Percentiles rank a stretch among this genome's conserved stretches.
These are phyloP conservation scores for Suillus decipiens DNA, from an alignment of 768 basidiomycete species.

Conservation along the genomic window DNA sequence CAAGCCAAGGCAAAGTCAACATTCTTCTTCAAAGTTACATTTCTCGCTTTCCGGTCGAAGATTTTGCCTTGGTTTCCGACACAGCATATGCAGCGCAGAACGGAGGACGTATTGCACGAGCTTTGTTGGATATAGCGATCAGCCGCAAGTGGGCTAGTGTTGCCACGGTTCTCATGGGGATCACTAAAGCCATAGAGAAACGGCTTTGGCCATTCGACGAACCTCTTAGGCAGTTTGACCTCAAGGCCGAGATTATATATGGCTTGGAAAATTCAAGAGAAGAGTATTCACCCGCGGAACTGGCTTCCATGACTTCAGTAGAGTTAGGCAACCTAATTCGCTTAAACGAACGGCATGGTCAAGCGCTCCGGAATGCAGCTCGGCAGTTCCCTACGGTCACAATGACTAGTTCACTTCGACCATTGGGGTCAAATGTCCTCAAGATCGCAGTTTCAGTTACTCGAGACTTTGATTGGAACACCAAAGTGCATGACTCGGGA, in stretches of 20 bases:
- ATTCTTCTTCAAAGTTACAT: conserved; percentile 92
- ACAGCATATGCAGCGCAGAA: conserved; percentile 94
- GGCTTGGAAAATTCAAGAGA: conserved; percentile 80
- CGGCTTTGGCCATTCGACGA: conserved; percentile 95
- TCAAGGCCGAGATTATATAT: conserved; percentile 78
- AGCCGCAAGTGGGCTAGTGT: conserved; percentile 90
- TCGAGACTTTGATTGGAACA: conserved; percentile 79
- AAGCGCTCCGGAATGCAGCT: conserved; percentile 75
- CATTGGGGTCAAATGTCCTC: conserved; percentile 82
- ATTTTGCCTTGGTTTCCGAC: conserved; percentile 96
- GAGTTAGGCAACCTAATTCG: conserved; percentile 81
- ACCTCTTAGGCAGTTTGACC: conserved; percentile 78
- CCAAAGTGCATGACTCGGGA: conserved; percentile 66
- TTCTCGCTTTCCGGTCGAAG: conserved; percentile 77
- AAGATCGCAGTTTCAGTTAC: conserved; percentile 66
- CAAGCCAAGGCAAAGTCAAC: conserved; percentile 86
- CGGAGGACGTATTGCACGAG: conserved; percentile 91
- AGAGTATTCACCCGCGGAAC: conserved; percentile 73
- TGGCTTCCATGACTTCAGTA: conserved; percentile 64
- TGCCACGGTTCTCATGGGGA: conserved; percentile 75
- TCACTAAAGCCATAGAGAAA: conserved; percentile 93
- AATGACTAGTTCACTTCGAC: conserved; percentile 71
- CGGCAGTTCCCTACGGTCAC: conserved; percentile 79
- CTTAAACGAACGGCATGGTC: conserved; percentile 83
- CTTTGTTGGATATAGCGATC: conserved; percentile 91